Evolutionary conservation across 345 rosid species (phyloP).

Genomic region (Euphorbia peplus): DNA sequence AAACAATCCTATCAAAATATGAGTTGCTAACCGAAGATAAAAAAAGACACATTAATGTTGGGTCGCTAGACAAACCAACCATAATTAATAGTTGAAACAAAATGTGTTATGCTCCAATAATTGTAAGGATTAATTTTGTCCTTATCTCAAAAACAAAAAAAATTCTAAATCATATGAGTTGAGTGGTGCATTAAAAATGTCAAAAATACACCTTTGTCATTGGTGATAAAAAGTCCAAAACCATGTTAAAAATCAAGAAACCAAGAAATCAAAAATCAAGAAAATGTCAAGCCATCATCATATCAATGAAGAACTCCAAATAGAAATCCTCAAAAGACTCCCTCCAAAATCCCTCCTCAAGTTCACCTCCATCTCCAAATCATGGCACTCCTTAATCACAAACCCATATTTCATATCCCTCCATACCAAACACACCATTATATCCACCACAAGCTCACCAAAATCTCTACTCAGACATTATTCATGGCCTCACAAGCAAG

Average conservation of each 20-base stretch:
- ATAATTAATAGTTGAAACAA: too few relatives aligned
- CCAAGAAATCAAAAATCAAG: too few relatives aligned
- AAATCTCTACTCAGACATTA: slow-evolving; percentile 23
- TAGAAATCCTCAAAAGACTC: slow-evolving; percentile 22
- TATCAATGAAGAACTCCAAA: slow-evolving; percentile 17
- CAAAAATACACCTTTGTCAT: not conserved
- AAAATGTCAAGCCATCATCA: slow-evolving; percentile 10
- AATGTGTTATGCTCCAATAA: too few relatives aligned
- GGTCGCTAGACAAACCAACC: too few relatives aligned
- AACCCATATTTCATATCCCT: slow-evolving; percentile 18
- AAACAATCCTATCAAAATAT: too few relatives aligned
- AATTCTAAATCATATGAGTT: not conserved
- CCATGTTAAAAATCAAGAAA: not conserved
- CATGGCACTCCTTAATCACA: slow-evolving; percentile 19
- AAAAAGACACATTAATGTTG: too few relatives aligned
- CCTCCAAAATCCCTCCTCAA: slow-evolving; percentile 8
- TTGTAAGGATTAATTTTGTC: too few relatives aligned
- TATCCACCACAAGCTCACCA: not conserved
- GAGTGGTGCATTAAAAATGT: not conserved
- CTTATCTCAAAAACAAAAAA: too few relatives aligned
- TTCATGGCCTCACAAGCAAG: slow-evolving; percentile 16
- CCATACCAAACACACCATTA: slow-evolving; percentile 7
- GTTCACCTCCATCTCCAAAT: slow-evolving; percentile 19
- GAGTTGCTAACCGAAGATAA: too few relatives aligned
- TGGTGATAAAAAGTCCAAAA: not conserved